Base-by-base conservation (phyloP, 2,329 filamentous ascomycete genomes). In the Pestalotiopsis sp. region DNA sequence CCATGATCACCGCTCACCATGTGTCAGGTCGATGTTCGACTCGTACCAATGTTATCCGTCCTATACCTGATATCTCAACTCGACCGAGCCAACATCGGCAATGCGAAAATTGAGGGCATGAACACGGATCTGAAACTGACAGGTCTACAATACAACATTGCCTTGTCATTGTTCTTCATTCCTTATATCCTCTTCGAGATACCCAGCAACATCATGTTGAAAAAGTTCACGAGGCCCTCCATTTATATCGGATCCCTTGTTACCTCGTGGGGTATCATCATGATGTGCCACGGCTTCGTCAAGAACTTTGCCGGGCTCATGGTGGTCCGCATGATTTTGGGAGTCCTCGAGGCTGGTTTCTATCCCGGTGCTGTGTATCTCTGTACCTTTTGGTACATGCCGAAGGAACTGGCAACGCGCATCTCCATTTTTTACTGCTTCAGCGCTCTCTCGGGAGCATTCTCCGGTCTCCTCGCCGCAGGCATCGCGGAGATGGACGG, bases 201-300 rank as follows among this genome's bases (percentile, higher is more conserved):
- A 0, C 76, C 90, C 36, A 91, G 89, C 57, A 92, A 93, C 73
- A 79, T 91, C 31, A 76, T 92, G 17, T 84, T 92, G 59, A 92
- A 92, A 75, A 84, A 84, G 5, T 81, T 91, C 71, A 73, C 67
- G 20, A 83, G 87, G 0, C 91, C 91, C 0, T 89, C 87, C 25
- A 78, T 90, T 45, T 93, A 92, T 73, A 83, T 92, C 57, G 89
- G 90, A 0, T 78, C 83, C 3, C 91, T 92, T 69, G 91, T 93
- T 83, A 77, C 89, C 2, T 76, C 85, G 11, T 85, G 76, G 75
- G 75, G 74, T 13, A 57, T 77, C 20, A 72, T 74, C 63, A 74
- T 77, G 75, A 76, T 74, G 3, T 66, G 72, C 1, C 72, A 73
- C 25, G 74, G 74, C 2, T 64, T 80, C 4, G 75, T 78, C 7